A percentile compares a stretch with the other conserved stretches of the same genome.
Evolutionary conservation across 768 basidiomycete species (phyloP).

Genomic region (Boletus edulis): DNA sequence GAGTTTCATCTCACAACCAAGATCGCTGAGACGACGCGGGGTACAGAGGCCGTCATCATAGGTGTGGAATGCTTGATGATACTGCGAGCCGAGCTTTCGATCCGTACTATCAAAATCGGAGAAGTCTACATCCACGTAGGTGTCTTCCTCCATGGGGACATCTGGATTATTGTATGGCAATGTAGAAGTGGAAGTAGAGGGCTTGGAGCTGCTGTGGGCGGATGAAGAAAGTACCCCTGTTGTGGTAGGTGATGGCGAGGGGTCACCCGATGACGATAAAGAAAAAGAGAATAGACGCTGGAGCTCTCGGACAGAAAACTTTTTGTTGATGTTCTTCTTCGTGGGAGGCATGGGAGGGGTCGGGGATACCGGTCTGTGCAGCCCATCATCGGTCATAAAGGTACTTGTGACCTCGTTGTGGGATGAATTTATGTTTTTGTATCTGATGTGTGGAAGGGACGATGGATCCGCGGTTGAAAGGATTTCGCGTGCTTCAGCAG

Average conservation of each 20-base stretch:
- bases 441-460: slow-evolving; percentile 5
- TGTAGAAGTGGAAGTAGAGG: slow-evolving; percentile 11
- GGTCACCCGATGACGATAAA: slow-evolving; percentile 17
- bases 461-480: slow-evolving; percentile 5
- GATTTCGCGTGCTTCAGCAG: slow-evolving; percentile 16
- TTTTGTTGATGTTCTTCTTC: slow-evolving; percentile 23
- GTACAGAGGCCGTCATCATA: background rate
- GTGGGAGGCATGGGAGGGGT: slow-evolving; percentile 35
- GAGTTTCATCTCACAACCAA: slow-evolving; percentile 62
- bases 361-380: slow-evolving; percentile 32
- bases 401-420: slow-evolving; percentile 13
- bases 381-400: slow-evolving; percentile 8
- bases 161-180: slow-evolving; percentile 16
- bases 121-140: slow-evolving; percentile 11
- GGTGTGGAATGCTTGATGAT: slow-evolving; percentile 1
- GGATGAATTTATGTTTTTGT: slow-evolving; percentile 28
- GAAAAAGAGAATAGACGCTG: slow-evolving; percentile 33
- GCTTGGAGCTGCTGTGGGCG: background rate
- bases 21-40: slow-evolving; percentile 32
- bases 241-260: slow-evolving; percentile 1
- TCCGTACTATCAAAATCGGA: slow-evolving; percentile 19
- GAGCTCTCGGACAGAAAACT: slow-evolving; percentile 38
- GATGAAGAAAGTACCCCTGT: background rate
- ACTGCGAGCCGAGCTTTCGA: slow-evolving; percentile 12
- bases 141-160: slow-evolving; percentile 18